Conservation (phyloP, 2,329 filamentous ascomycete genomes). For the Botryotinia convoluta region DNA sequence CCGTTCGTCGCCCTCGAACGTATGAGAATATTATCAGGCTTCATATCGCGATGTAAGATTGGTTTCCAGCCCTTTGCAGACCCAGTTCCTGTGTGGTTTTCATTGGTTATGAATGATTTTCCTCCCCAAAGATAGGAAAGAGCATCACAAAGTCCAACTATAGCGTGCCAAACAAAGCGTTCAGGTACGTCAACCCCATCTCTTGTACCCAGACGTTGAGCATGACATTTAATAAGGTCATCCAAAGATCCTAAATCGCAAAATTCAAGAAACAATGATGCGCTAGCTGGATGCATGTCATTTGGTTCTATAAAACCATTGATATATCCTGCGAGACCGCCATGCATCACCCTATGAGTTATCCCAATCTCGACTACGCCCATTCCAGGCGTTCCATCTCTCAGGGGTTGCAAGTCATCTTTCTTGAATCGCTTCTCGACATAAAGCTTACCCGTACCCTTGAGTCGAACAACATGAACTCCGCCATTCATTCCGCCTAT, state of each 20-base stretch:
- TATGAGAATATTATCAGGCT: slow-evolving; percentile 36
- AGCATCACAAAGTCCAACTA: slow-evolving; percentile 33
- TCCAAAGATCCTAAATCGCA: slow-evolving; percentile 34
- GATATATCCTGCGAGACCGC: slow-evolving; percentile 28
- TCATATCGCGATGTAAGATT: slow-evolving; percentile 35
- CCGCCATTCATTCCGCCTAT: slow-evolving; percentile 36
- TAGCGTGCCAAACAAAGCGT: slow-evolving; percentile 34
- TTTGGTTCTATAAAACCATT: slow-evolving; percentile 26
- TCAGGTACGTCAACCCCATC: slow-evolving; percentile 26
- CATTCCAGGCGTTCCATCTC: background rate
- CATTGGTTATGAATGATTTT: slow-evolving; percentile 18
- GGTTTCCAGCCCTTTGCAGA: slow-evolving; percentile 27
- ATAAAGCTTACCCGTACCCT: slow-evolving; percentile 18
- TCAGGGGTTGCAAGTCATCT: background rate
- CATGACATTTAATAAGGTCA: slow-evolving; percentile 28
- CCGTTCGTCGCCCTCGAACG: slow-evolving; percentile 29
- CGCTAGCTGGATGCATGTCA: slow-evolving; percentile 2
- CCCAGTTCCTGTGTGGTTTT: background rate
- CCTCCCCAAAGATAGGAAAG: slow-evolving; percentile 32
- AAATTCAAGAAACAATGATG: slow-evolving; percentile 35
- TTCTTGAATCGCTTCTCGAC: slow-evolving; percentile 29
- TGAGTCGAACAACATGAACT: slow-evolving; percentile 31
- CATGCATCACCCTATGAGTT: slow-evolving; percentile 28
- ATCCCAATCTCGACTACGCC: slow-evolving; percentile 29
- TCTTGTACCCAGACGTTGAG: slow-evolving; percentile 9